Base-by-base conservation (phyloP, 2,329 filamentous ascomycete genomes). In the Leptographium wingfieldii region DNA sequence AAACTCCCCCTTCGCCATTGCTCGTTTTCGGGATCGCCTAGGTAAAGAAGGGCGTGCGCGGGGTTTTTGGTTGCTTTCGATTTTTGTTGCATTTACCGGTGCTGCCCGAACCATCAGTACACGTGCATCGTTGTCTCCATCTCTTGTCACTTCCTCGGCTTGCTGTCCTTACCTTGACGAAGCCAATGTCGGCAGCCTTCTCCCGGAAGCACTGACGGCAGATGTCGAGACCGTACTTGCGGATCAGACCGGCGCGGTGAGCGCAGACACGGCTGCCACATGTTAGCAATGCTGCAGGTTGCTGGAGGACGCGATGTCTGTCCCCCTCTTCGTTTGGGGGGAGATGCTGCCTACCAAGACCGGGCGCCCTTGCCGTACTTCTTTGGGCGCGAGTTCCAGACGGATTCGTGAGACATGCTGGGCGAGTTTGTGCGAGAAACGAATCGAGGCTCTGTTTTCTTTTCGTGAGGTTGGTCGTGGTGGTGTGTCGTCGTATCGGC, bases 351-450 rank as follows among this genome's bases (percentile, higher is more conserved):
- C 76, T 91, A 96, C 92, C 92, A 96, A 76, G 80, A 78, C 78
- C 92, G 88, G 77, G 89, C 82, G 80, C 92, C 92, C 86, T 96
- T 96, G 83, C 92, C 92, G 85, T 95, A 96, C 77, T 78, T 90
- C 79, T 92, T 88, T 74, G 94, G 94, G 78, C 94, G 92, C 74
- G 91, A 96, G 87, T 95, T 96, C 92, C 92, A 99, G 81, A 97
- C 91, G 75, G 88, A 91, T 83, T 97, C 92, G 91, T 82, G 81
- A 80, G 79, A 82, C 81, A 82, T 83, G 70, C 72, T 82, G 73
- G 72, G 74, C 73, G 70, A 71, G 64, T 61, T 59, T 43, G 33
- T 60, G 59, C 52, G 60, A 60, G 52, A 48, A 40, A 56, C 49
- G 57, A 55, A 51, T 53, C 29, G 25, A 38, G 31, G 49, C 29